Evolutionary conservation across 257 asterid genomes (phyloP).

Genomic region (Gynochthodes officinalis): DNA sequence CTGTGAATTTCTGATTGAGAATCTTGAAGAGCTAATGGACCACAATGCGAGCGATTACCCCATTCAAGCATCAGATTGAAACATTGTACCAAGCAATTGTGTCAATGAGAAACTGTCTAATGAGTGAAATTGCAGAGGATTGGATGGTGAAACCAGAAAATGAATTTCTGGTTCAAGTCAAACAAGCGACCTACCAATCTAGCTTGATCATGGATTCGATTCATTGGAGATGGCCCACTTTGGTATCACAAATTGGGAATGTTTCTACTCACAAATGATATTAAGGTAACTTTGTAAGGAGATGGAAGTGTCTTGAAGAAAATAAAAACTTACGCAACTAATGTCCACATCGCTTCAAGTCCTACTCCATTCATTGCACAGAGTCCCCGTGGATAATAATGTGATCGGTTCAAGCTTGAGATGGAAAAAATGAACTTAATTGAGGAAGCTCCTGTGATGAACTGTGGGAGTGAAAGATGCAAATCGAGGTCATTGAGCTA

Average conservation of each 20-base stretch:
- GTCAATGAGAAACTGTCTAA: background rate
- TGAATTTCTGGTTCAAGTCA: background rate
- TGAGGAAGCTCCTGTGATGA: too few relatives aligned
- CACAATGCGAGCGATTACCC: background rate
- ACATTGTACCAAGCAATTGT: background rate
- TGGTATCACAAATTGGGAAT: slow-evolving; percentile 5
- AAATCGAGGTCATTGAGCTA: background rate
- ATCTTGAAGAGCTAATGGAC: background rate
- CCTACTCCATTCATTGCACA: background rate
- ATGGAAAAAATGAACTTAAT: background rate
- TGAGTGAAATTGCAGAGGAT: background rate
- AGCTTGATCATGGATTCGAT: background rate
- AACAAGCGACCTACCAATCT: background rate
- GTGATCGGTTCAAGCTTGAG: background rate
- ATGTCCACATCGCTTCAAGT: background rate
- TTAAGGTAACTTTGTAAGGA: background rate
- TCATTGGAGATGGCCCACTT: background rate
- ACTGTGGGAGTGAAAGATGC: slow-evolving; percentile 23
- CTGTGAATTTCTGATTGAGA: background rate
- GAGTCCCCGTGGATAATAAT: background rate
- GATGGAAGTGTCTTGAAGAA: background rate
- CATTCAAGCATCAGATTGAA: slow-evolving; percentile 4
- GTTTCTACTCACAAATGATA: background rate
- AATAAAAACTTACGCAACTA: background rate
- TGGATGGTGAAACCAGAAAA: background rate